phyloP scores from a whole-genome alignment of 2,329 filamentous ascomycete genomes.

The Penicillium sp. region DNA sequence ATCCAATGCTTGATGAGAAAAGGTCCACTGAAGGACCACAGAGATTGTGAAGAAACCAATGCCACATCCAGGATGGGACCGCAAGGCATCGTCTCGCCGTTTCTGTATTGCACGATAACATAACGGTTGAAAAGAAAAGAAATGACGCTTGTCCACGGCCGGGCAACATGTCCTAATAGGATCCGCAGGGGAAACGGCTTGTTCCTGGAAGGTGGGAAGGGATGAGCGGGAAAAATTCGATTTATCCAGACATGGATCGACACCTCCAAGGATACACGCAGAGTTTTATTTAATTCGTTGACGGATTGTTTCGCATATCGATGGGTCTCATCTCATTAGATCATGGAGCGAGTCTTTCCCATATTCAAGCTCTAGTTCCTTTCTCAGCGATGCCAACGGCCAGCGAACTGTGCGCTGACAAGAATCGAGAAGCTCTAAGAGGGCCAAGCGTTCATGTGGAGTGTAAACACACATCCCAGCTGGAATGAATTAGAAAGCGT shows the following conservation, averaged over 20 bases:
- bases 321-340: slow-evolving; percentile 10
- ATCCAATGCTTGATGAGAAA: no score
- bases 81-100: not conserved
- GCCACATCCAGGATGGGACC: no score
- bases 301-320: not conserved
- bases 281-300: no score
- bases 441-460: slow-evolving; percentile 22
- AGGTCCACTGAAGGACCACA: no score
- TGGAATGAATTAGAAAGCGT: slow-evolving; percentile 1
- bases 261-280: no score
- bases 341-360: slow-evolving; percentile 21
- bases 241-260: no score
- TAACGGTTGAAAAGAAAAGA: not conserved
- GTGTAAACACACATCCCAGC: slow-evolving; percentile 27
- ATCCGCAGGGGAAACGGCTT: no score
- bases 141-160: no score
- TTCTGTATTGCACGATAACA: not conserved
- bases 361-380: slow-evolving; percentile 27
- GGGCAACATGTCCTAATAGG: no score
- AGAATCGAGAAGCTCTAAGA: slow-evolving; percentile 23
- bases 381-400: slow-evolving; percentile 23
- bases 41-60: no score
- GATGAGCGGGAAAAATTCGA: no score
- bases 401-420: slow-evolving; percentile 24
- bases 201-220: no score